Base-by-base conservation (phyloP, 768 basidiomycete genomes). In the Suillus americanus region DNA sequence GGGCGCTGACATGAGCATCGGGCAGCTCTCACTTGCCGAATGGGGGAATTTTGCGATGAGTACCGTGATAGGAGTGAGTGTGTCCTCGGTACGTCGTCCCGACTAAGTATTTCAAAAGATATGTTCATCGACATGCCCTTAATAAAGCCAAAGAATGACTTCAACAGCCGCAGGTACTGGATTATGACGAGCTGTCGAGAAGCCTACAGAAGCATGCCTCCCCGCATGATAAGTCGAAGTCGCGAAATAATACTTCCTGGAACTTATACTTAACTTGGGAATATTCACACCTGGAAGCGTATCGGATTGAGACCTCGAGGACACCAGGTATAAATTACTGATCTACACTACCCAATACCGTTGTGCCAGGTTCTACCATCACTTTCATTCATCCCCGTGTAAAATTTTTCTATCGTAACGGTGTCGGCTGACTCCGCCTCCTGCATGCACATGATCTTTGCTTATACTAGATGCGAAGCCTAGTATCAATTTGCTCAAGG, bases 121-220 rank as follows among this genome's bases (percentile, higher is more conserved):
- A 18, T 9, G 9, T 37, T 28, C n/a, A 30, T 33, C 18, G 38
- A 55, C 55, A 18, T n/a, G 13, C 10, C 43, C 16, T 43, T 20
- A 20, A 43, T 18, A 23, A 71, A 50, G 81, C 79, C 67, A 97
- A 97, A 74, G 75, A 40, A 80, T 25, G 76, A 82, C 13, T 85
- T 97, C 66, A 85, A 86, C 13, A 88, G n/a, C n/a, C n/a, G n/a
- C n/a, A n/a, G n/a, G n/a, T n/a, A 97, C 72, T 94, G 91, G 92
- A 86, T 98, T 54, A 90, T 95, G 63, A 80, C 89, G 28, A 88
- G 86, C 67, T 79, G 83, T 13, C 12, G 3, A 14, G 23, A 23
- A 48, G 46, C 23, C n/a, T 59, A 89, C 91, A 9, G 79, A 81
- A 61, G 90, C 88, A 97, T 72, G 95, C 95, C 1, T 88, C 91